Percentiles rank a stretch among this genome's conserved stretches.
Conservation (phyloP, 2,329 filamentous ascomycete genomes). For the Claviceps spartinae region DNA sequence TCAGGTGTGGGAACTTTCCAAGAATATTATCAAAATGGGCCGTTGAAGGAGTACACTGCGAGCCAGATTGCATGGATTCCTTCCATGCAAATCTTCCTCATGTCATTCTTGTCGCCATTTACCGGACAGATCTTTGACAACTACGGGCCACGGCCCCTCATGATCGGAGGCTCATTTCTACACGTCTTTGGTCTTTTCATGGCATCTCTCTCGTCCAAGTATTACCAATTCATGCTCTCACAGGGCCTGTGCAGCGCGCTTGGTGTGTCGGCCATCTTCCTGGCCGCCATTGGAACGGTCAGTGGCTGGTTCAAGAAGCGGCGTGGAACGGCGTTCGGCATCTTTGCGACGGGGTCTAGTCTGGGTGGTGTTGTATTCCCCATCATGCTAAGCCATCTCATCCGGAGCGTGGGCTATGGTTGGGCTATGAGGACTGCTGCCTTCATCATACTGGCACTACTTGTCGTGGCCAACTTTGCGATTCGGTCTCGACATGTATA, state of each 20-base stretch:
- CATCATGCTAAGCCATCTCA: conserved; percentile 24
- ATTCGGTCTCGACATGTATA: conserved; percentile 14
- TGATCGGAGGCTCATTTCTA: conserved; percentile 37
- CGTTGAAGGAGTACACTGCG: conserved; percentile 33
- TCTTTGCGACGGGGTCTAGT: conserved; percentile 21
- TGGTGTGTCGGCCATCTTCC: conserved; percentile 21
- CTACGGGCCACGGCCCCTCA: conserved; percentile 43
- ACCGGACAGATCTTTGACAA: conserved; percentile 37
- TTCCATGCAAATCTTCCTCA: conserved; percentile 30
- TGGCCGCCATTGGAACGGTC: conserved; percentile 19
- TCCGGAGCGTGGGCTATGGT: conserved; percentile 21
- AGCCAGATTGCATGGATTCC: conserved; percentile 50
- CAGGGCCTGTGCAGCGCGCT: conserved; percentile 25
- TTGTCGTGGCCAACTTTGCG: conserved; percentile 20
- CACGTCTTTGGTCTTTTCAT: conserved; percentile 40
- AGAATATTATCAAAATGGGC: conserved; percentile 39
- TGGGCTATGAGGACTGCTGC: conserved; percentile 26
- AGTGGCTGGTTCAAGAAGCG: conserved; percentile 22
- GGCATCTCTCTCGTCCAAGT: conserved; percentile 5
- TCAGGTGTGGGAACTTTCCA: conserved; percentile 39
- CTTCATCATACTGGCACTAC: conserved; percentile 23
- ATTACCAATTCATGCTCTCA: conserved; percentile 13
- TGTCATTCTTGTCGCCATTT: background rate
- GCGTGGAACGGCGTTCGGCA: conserved; percentile 21
- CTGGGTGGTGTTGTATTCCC: conserved; percentile 28